A percentile compares a stretch with the other conserved stretches of the same genome.
Conservation (phyloP, 306 rosid genomes). For the Fragaria ananassa region DNA sequence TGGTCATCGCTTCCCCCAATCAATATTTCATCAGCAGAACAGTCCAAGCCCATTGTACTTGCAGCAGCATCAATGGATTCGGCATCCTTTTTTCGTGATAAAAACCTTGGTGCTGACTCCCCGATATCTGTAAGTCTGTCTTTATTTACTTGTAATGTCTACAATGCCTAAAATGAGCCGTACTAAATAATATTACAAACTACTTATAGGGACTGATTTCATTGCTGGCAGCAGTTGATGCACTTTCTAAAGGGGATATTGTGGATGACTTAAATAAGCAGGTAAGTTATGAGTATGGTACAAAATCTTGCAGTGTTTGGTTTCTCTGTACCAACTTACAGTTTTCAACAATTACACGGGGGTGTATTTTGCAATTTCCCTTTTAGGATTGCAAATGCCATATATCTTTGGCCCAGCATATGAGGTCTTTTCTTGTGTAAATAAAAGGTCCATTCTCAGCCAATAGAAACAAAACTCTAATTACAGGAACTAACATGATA, state of each 20-base stretch:
- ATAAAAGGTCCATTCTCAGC: neutral
- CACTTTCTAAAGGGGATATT: conserved; percentile 66
- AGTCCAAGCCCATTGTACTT: conserved; percentile 64
- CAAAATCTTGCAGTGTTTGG: neutral
- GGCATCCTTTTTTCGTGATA: conserved; percentile 91
- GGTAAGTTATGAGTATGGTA: conserved; percentile 42
- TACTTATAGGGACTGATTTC: conserved; percentile 73
- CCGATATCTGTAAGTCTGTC: conserved; percentile 73
- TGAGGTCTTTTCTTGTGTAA: neutral
- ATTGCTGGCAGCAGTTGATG: conserved; percentile 77
- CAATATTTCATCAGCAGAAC: conserved; percentile 49
- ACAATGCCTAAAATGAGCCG: conserved; percentile 9
- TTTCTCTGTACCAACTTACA: neutral
- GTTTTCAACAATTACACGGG: neutral
- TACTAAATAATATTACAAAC: conserved; percentile 22
- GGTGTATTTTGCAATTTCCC: neutral
- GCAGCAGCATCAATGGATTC: conserved; percentile 85
- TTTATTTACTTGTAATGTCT: conserved; percentile 21
- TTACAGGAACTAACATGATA: neutral
- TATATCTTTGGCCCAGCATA: neutral
- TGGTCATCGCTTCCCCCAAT: conserved; percentile 94
- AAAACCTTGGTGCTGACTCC: conserved; percentile 83
- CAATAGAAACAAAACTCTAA: neutral
- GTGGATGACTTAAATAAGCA: conserved; percentile 63
- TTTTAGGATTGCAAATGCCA: neutral